Percentiles rank a stretch among this genome's conserved stretches.
These are phyloP conservation scores for Annona squamosa DNA, from an alignment of 164 flowering plant species.

Conservation along the genomic window DNA sequence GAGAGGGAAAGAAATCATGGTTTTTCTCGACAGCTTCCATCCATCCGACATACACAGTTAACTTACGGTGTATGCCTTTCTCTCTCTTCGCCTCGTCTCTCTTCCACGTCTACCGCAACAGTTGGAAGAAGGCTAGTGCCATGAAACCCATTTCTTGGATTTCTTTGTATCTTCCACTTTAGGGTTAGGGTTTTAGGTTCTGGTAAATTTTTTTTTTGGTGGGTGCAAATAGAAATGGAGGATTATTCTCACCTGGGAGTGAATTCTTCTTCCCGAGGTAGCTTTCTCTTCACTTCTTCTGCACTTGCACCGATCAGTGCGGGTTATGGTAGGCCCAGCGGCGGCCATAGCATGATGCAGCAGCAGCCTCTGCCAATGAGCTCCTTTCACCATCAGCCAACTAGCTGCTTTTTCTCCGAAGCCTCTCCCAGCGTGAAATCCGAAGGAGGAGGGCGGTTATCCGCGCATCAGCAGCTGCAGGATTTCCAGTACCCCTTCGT, in stretches of 20 bases:
- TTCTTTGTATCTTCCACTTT: background rate
- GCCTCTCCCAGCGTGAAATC: slow-evolving; percentile 37
- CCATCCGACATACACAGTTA: slow-evolving; percentile 1
- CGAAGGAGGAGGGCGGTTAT: slow-evolving; percentile 30
- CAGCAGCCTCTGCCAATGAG: slow-evolving; percentile 20
- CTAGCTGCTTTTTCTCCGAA: slow-evolving; percentile 19
- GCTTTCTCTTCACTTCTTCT: slow-evolving; percentile 37
- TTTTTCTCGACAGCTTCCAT: background rate
- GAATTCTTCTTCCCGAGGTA: slow-evolving; percentile 33
- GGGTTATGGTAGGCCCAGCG: slow-evolving; percentile 27
- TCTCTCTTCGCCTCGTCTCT: background rate
- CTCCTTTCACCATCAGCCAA: slow-evolving; percentile 36
- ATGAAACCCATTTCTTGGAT: background rate
- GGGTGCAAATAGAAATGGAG: slow-evolving; percentile 29
- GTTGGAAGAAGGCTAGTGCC: background rate
- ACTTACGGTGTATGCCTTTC: background rate
- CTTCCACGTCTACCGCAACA: too few species aligned
- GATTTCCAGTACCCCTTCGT: slow-evolving; percentile 29
- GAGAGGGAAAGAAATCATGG: background rate
- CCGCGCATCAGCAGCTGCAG: slow-evolving; percentile 18
- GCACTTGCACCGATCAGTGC: slow-evolving; percentile 30
- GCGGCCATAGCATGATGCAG: slow-evolving; percentile 17
- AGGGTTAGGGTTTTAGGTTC: background rate
- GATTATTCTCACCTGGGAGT: slow-evolving; percentile 39
- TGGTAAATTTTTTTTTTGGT: background rate